Evolutionary conservation across 78 protist genomes (phyloP), one percentile per base, ranked within the genome.

Genomic region (Dictyostelium citrinum): DNA sequence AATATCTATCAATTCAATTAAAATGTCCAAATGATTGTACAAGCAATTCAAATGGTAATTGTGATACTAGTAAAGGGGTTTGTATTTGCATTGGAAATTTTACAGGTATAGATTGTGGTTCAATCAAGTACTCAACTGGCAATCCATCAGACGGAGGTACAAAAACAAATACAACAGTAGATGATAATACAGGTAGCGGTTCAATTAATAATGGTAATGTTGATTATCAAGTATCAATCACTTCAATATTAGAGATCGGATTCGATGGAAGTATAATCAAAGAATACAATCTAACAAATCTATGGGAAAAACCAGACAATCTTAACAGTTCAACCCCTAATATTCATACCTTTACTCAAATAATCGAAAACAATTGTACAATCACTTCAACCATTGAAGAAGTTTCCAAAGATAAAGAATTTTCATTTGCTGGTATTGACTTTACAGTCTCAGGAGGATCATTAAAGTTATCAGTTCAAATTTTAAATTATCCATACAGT

Each of bases 351-450:
- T 35, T 71, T 35, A 27, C 39, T 5, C 45, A 29, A 35, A 12
- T 2, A 0, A 71, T 35, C 20, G 45, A 35, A 71, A 20, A 7
- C 5, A 9, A 35, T 5, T 29, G 51, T 5, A 74, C 81, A 20
- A 22, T 74, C 6, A 74, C 58, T 8, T 31, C 41, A 39, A 74
- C 24, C 0, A 74, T 74, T 37, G 81, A 74, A 39, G 81, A 74
- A 22, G 81, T 74, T 17, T 0, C 9, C 3, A 6, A 17, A 9
- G 60, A 74, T 39, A 74, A 74, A n/a, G 31, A 39, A 5, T 74
- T 22, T 39, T 37, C 81, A 41, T 74, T 74, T n/a, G 46, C 81
- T 22, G 81, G 81, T 39, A 37, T 37, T n/a, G 60, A 74, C n/a
- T 74, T 74, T 12, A 74, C 8, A 8, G 81, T 74, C 22, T 10